Conservation (phyloP, 768 basidiomycete species). For the Trametes cinnabarina region DNA sequence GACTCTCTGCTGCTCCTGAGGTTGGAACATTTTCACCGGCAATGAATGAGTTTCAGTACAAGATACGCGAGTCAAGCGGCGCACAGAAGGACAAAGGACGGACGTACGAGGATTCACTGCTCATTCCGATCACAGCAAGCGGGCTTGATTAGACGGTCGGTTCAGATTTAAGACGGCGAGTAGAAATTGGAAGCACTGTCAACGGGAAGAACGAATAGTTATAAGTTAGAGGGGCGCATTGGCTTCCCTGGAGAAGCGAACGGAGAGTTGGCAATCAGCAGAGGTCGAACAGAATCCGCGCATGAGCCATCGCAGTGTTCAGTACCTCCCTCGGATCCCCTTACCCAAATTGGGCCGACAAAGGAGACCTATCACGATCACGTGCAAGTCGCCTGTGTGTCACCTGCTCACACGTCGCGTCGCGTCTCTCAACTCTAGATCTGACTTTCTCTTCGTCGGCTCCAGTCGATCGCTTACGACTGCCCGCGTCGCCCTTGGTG, state of each 20-base stretch:
- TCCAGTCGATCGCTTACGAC: no score
- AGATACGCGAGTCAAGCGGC: background rate
- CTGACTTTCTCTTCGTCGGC: no score
- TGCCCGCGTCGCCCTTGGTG: no score
- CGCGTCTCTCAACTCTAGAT: no score
- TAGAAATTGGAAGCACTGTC: background rate
- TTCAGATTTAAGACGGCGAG: background rate
- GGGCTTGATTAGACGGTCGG: background rate
- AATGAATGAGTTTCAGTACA: background rate
- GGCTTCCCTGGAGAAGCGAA: background rate
- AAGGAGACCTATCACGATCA: conserved; percentile 1
- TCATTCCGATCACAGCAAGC: conserved; percentile 5
- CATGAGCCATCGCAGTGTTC: background rate
- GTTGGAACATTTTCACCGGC: background rate
- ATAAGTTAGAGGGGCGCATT: conserved; percentile 8
- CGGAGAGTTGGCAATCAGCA: background rate
- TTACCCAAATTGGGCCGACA: conserved; percentile 11
- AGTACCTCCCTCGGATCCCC: background rate
- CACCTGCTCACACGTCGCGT: background rate
- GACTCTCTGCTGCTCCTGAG: conserved; percentile 10
- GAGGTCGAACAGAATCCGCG: background rate
- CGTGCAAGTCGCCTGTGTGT: conserved; percentile 1
- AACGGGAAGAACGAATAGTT: background rate
- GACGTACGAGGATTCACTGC: conserved; percentile 17
- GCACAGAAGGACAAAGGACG: background rate